These are phyloP conservation scores for Malus fusca DNA, from an alignment of 306 rosid species.

Conservation along the genomic window DNA sequence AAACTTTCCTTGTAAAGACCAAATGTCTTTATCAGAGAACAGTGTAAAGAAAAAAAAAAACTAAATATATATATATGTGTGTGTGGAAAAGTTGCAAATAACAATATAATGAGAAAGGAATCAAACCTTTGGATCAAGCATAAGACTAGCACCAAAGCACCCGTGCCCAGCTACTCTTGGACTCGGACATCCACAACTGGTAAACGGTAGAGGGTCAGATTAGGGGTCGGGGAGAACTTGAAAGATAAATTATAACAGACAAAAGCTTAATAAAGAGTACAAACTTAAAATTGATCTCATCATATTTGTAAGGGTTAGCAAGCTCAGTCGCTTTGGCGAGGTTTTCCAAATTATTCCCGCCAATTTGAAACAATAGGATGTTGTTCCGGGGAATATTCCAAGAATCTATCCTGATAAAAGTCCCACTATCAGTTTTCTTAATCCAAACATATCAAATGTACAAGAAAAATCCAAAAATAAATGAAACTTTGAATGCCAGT, in stretches of 20 bases:
- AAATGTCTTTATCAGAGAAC: constrained; percentile 41
- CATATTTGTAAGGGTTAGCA: constrained; percentile 70
- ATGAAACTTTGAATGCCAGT: background rate
- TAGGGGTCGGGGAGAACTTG: constrained; percentile 9
- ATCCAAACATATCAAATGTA: background rate
- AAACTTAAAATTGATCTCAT: constrained; percentile 86
- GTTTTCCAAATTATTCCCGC: constrained; percentile 86
- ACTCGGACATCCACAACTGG: constrained; percentile 96
- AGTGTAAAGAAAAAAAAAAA: constrained; percentile 8
- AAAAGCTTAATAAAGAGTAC: constrained; percentile 24
- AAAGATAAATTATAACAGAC: background rate
- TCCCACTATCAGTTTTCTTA: background rate
- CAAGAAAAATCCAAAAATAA: background rate
- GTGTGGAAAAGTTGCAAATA: background rate
- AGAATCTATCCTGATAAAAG: constrained; percentile 78
- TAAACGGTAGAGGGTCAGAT: constrained; percentile 1
- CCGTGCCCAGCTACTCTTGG: constrained; percentile 98
- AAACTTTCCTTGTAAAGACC: constrained; percentile 78
- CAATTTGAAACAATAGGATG: constrained; percentile 94
- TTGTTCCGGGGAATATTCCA: constrained; percentile 78
- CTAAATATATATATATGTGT: background rate
- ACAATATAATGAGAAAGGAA: constrained; percentile 8
- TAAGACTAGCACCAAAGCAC: constrained; percentile 84
- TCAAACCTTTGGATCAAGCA: constrained; percentile 98
- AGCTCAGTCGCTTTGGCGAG: too few relatives aligned